Base-by-base conservation (phyloP, 148 eudicot species). In the Silene conica region DNA sequence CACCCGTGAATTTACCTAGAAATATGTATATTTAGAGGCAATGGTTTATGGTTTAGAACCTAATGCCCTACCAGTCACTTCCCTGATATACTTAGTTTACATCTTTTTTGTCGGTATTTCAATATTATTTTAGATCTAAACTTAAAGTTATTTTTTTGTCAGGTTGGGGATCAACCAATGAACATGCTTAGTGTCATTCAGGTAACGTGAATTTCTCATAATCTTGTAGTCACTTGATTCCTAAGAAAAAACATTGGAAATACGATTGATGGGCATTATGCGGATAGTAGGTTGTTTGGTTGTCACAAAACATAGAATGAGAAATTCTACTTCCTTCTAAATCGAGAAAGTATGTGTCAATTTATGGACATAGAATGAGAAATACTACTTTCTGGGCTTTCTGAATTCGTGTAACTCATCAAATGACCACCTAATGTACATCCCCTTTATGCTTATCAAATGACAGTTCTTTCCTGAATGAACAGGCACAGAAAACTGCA, bases 401-500 rank as follows among this genome's bases (percentile, higher is more conserved):
- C 0, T 48, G 54, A 48, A 0, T 14, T 5, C 13, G 16, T 48
- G 54, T 48, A 48, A 48, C 2, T 16, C 12, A 48, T 14, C 54
- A 48, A 48, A 48, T 16, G 16, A 48, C 54, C 15, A 48, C 16
- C 54, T 12, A 10, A 1, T 48, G 54, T 48, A 62, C 22, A 6
- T 43, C 9, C 55, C 74, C 71, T 55, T 56, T 1, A 69, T 75
- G 18, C 68, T 18, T 20, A 20, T 20, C 31, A 60, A 72, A 14
- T 71, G n/a, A 67, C 60, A 62, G 72, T 74, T 41, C 50, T 70
- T 75, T 78, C 52, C 66, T 57, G 56, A 69, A 79, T 74, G 64
- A 72, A 74, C 89, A 94, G 96, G 88, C 97, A 26, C 98, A 92
- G 86, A 95, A 95, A 86, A 92, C 87, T 48, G 98, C 98, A 18